These are phyloP conservation scores for Starmera pachycereana DNA, from an alignment of 805 yeast genomes.

Conservation along the genomic window DNA sequence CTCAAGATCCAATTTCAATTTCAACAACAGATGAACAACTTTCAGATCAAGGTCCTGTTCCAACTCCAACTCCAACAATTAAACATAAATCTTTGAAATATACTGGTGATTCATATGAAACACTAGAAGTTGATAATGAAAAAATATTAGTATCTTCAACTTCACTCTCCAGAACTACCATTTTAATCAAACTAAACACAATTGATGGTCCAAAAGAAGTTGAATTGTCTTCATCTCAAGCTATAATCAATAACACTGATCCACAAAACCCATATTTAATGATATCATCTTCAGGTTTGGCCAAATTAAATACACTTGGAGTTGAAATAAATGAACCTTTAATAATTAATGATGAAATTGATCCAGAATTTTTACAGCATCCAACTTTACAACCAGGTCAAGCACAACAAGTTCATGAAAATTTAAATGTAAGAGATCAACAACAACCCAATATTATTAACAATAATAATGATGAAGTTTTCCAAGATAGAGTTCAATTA, in stretches of 20 bases:
- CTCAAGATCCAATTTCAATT: too few relatives aligned
- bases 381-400: neutral
- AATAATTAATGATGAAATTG: conserved; percentile 1
- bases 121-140: conserved; percentile 16
- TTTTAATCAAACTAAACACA: conserved; percentile 9
- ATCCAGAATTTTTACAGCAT: neutral
- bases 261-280: conserved; percentile 16
- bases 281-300: conserved; percentile 18
- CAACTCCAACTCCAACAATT: neutral
- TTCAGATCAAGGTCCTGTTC: neutral
- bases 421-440: too few relatives aligned
- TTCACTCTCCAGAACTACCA: conserved; percentile 3
- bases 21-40: too few relatives aligned
- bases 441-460: too few relatives aligned
- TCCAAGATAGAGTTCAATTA: too few relatives aligned
- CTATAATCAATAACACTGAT: conserved; percentile 15
- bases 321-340: conserved; percentile 12
- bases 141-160: conserved; percentile 13
- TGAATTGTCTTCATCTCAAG: conserved; percentile 16
- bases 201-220: conserved; percentile 8
- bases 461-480: too few relatives aligned
- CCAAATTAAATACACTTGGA: conserved; percentile 11
- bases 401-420: neutral
- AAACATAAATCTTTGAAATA: conserved; percentile 3
- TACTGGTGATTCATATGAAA: conserved; percentile 15